These are phyloP conservation scores for Phascolomyces articulosus DNA, from an alignment of 371 early-diverging fungal species.

Conservation along the genomic window DNA sequence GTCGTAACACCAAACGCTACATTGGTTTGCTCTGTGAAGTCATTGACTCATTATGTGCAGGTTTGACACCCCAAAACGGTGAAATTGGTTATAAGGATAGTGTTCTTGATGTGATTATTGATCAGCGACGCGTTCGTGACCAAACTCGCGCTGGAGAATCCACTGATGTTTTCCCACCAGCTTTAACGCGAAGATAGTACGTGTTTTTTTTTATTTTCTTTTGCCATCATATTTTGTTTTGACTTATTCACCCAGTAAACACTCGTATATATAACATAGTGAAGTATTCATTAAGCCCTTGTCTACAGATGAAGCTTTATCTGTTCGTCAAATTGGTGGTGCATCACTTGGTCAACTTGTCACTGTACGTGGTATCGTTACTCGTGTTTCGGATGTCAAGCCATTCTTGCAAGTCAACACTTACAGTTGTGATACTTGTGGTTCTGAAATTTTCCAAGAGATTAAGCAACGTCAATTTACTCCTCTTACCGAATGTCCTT, in stretches of 20 bases:
- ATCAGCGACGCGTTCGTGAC: conserved; percentile 83
- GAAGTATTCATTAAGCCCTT: conserved; percentile 87
- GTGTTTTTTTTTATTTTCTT: conserved; percentile 16
- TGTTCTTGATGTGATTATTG: conserved; percentile 89
- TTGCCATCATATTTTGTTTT: not conserved
- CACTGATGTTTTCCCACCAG: conserved; percentile 71
- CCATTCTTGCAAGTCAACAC: conserved; percentile 93
- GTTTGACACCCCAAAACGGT: conserved; percentile 68
- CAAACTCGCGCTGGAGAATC: conserved; percentile 45
- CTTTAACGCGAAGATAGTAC: conserved; percentile 87
- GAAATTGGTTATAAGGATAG: conserved; percentile 74
- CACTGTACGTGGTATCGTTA: conserved; percentile 94
- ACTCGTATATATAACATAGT: conserved; percentile 38
- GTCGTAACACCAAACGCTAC: conserved; percentile 86
- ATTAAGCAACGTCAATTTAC: conserved; percentile 83
- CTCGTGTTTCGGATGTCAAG: conserved; percentile 96
- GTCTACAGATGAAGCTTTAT: conserved; percentile 55
- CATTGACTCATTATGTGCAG: conserved; percentile 43
- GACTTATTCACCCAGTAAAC: not conserved
- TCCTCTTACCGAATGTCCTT: conserved; percentile 90
- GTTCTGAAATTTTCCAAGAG: conserved; percentile 97
- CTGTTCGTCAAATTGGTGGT: conserved; percentile 92
- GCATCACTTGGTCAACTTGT: conserved; percentile 88
- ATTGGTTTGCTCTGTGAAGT: conserved; percentile 76
- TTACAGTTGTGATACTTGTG: conserved; percentile 97